Evolutionary conservation across 106 monocot genomes (phyloP).

Genomic region (Allium cepa): DNA sequence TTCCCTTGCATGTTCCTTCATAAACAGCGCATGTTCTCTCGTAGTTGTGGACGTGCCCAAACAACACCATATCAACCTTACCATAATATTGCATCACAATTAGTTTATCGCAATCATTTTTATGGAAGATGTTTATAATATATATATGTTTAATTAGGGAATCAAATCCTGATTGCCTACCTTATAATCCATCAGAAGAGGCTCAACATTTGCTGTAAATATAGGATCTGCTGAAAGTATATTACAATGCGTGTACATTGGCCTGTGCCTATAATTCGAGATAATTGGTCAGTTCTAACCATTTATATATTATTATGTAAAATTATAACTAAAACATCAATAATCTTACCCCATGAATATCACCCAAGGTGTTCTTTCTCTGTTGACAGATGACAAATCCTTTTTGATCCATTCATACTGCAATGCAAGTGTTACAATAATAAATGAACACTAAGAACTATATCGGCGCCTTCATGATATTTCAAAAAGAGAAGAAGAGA

Average conservation of each 20-base stretch:
- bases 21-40: constrained; percentile 77
- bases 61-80: constrained; percentile 73
- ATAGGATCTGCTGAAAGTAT: constrained; percentile 27
- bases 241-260: constrained; percentile 44
- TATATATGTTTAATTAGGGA: neutral
- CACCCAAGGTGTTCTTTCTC: constrained; percentile 62
- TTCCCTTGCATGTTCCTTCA: constrained; percentile 32
- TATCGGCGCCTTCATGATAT: neutral
- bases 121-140: neutral
- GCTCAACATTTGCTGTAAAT: constrained; percentile 47
- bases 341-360: constrained; percentile 60
- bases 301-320: neutral
- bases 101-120: neutral
- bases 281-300: neutral
- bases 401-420: constrained; percentile 56
- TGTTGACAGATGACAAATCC: constrained; percentile 45
- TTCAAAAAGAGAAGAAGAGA: neutral
- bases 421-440: constrained; percentile 3
- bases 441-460: constrained; percentile 1
- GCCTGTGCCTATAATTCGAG: constrained; percentile 43
- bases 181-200: constrained; percentile 43
- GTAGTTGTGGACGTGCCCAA: constrained; percentile 84
- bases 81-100: neutral
- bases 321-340: neutral
- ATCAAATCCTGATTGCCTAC: constrained; percentile 7